Conservation (phyloP, 768 basidiomycete species). For the Suillus variegatus region DNA sequence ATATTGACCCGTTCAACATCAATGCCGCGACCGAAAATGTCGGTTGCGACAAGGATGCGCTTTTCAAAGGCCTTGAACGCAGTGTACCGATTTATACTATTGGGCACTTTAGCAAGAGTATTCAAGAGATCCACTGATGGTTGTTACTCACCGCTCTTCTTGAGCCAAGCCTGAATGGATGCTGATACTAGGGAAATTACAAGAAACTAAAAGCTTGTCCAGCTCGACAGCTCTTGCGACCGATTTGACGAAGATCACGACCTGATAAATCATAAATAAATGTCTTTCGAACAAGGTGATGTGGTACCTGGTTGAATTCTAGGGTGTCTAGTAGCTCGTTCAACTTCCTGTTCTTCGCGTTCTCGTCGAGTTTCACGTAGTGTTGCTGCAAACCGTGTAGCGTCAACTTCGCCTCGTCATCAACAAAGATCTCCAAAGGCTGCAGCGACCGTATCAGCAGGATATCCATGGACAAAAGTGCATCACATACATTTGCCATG, state of each 20-base stretch:
- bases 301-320: conserved; percentile 92
- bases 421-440: conserved; percentile 99
- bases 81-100: conserved; percentile 90
- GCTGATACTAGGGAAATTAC: conserved; percentile 97
- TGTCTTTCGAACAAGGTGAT: background rate
- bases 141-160: conserved; percentile 83
- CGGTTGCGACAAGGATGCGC: conserved; percentile 97
- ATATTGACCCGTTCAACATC: conserved; percentile 99
- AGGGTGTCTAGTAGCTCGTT: conserved; percentile 94
- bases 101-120: conserved; percentile 1
- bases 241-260: conserved; percentile 99
- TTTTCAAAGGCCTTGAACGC: conserved; percentile 99
- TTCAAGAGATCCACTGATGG: background rate
- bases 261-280: conserved; percentile 47
- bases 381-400: conserved; percentile 98
- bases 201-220: conserved; percentile 93
- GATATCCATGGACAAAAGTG: background rate
- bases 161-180: conserved; percentile 95
- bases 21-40: conserved; percentile 99
- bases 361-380: conserved; percentile 96
- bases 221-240: conserved; percentile 95
- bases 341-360: conserved; percentile 93
- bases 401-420: conserved; percentile 98
- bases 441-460: conserved; percentile 30
- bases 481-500: conserved; percentile 88